Evolutionary conservation across 805 yeast genomes (phyloP), one percentile per base, ranked within the genome.

Genomic region (Nakazawaea sp.): DNA sequence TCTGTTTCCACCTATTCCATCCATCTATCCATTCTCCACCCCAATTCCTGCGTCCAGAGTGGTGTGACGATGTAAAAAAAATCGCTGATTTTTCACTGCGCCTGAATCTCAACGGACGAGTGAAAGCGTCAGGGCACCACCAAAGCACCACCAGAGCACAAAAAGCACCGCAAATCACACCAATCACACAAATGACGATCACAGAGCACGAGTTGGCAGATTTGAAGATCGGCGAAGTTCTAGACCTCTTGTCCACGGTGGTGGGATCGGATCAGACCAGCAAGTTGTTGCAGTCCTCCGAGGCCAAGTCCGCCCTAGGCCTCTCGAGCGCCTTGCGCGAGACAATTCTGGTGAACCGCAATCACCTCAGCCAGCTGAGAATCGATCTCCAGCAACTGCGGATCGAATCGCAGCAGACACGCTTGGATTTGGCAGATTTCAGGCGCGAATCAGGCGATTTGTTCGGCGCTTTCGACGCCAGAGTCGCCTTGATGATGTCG

Each of bases 341-440:
- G 17, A 27, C 18, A 4, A 28, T 37, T 9, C 15, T 21, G 13
- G 26, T 23, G 18, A 32, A 37, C 18, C 21, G 38, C 13, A 32
- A 38, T 18, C 30, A 18, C 21, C 12, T 38, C 6, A 34, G 30
- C n/a, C 41, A 33, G 17, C n/a, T 32, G 13, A 19, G 41, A 11
- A 38, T 38, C 8, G 37, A 33, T 30, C 15, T 38, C 3, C 41
- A 33, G 20, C 38, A 38, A 23, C 33, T 36, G 11, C 24, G 37
- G 23, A 33, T 38, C 13, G 41, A 33, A 9, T 30, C 41, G 6
- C 41, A 38, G 19, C 19, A 30, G 27, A 33, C 38, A 11, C 9
- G 41, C 10, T n/a, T 38, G 17, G 41, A 38, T 30, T 15, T 38
- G 12, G n/a, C 27, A 3, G 20, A 13, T 4, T 38, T 38, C 28